Evolutionary conservation across 2,329 filamentous ascomycete genomes (phyloP).

Genomic region (Bipolaris sorokiniana): DNA sequence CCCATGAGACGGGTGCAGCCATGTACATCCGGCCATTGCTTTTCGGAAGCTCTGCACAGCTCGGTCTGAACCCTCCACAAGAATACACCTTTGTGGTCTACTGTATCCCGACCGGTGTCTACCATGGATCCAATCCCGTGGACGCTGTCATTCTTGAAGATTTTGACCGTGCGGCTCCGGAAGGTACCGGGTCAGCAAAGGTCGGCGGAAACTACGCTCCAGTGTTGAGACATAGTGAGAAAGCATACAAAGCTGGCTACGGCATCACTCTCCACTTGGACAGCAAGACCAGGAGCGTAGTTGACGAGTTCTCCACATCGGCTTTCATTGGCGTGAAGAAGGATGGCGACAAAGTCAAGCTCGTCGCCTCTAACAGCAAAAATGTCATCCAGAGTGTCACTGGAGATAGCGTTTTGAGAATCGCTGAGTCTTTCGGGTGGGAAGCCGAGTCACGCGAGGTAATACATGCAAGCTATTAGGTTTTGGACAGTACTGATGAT

Average conservation of each 20-base stretch:
- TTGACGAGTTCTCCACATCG: constrained; percentile 95
- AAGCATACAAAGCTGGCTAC: constrained; percentile 76
- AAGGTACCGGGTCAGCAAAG: constrained; percentile 90
- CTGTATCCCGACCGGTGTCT: constrained; percentile 89
- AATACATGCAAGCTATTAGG: constrained; percentile 37
- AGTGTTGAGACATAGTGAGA: constrained; percentile 85
- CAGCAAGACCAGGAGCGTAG: constrained; percentile 78
- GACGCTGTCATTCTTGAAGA: constrained; percentile 86
- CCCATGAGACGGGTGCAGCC: constrained; percentile 83
- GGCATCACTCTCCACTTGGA: constrained; percentile 96
- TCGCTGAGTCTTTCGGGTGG: constrained; percentile 82
- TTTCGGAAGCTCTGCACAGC: constrained; percentile 85
- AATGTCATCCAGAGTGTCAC: constrained; percentile 90
- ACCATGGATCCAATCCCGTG: constrained; percentile 89
- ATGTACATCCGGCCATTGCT: constrained; percentile 92
- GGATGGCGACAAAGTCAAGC: constrained; percentile 66
- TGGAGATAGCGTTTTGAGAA: constrained; percentile 75
- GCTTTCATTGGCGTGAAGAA: constrained; percentile 84
- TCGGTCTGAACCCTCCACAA: constrained; percentile 84
- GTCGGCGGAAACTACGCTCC: constrained; percentile 96
- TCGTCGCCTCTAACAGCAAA: constrained; percentile 86
- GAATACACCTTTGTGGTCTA: constrained; percentile 93
- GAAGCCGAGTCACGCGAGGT: constrained; percentile 77
- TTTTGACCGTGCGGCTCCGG: constrained; percentile 91
- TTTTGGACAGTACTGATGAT: constrained; percentile 8